Evolutionary conservation across 768 basidiomycete species (phyloP).

Genomic region (Boletus sp.): DNA sequence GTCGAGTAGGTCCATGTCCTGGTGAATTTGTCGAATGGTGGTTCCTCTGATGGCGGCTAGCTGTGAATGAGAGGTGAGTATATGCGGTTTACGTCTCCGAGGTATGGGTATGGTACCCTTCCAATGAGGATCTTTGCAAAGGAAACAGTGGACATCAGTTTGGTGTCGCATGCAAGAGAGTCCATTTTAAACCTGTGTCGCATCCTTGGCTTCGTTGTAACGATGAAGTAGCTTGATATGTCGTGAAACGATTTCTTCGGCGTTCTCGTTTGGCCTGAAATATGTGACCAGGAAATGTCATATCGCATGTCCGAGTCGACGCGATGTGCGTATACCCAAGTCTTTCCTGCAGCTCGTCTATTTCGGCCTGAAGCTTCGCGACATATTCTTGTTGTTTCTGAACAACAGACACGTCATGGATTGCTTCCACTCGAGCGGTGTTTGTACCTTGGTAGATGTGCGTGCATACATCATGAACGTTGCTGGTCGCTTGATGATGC

Average conservation of each 20-base stretch:
- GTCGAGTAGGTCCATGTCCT: slow-evolving; percentile 60
- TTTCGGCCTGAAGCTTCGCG: slow-evolving; percentile 46
- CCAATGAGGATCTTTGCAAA: slow-evolving; percentile 67
- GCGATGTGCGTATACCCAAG: slow-evolving; percentile 38
- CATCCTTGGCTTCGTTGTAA: slow-evolving; percentile 84
- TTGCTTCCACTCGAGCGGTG: not conserved
- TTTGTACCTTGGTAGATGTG: slow-evolving; percentile 29
- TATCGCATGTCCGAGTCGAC: not conserved
- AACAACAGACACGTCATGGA: not conserved
- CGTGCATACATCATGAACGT: slow-evolving; percentile 25
- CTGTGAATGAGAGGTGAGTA: slow-evolving; percentile 37
- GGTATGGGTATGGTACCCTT: slow-evolving; percentile 46
- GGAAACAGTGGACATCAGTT: not conserved
- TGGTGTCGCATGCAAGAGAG: not conserved
- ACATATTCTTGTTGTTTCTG: slow-evolving; percentile 53
- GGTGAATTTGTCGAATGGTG: slow-evolving; percentile 71
- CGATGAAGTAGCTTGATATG: slow-evolving; percentile 71
- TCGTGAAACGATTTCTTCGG: slow-evolving; percentile 55
- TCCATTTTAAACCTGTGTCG: slow-evolving; percentile 54
- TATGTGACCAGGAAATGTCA: not conserved
- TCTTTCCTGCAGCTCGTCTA: slow-evolving; percentile 42
- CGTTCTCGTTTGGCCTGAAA: slow-evolving; percentile 42
- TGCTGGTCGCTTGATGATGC: not conserved
- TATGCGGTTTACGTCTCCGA: not conserved
- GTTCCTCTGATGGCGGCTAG: slow-evolving; percentile 67